Percentiles rank a stretch among this genome's conserved stretches.
These are phyloP conservation scores for Sophora flavescens DNA, from an alignment of 306 rosid species.

Conservation along the genomic window DNA sequence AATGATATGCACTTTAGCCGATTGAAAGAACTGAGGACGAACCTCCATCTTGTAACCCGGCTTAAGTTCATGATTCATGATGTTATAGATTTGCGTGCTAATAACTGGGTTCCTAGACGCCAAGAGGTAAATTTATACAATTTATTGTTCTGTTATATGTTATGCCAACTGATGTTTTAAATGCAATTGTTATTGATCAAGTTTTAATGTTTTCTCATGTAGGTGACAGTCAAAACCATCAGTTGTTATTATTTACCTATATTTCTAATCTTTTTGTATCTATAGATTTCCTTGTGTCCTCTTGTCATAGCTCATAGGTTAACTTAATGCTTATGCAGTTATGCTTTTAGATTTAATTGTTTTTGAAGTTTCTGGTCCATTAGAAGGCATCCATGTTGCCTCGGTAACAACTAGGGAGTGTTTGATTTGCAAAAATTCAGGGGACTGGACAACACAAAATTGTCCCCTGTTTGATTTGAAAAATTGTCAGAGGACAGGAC, in stretches of 20 bases:
- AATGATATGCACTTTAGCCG: constrained; percentile 69
- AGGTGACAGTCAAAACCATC: constrained; percentile 89
- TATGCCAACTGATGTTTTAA: not conserved
- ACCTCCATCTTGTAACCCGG: constrained; percentile 67
- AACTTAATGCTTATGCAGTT: not conserved
- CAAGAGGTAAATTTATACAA: constrained; percentile 64
- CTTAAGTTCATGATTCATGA: constrained; percentile 73
- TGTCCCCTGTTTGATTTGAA: no score
- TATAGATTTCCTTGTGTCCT: not conserved
- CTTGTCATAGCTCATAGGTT: not conserved
- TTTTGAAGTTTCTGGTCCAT: constrained; percentile 19
- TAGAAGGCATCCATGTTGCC: not conserved
- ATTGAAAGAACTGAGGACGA: constrained; percentile 68
- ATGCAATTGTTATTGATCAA: constrained; percentile 21
- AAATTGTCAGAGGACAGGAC: no score
- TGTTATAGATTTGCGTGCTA: constrained; percentile 73
- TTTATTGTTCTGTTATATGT: not conserved
- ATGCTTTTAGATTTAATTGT: not conserved
- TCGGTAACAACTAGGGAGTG: no score
- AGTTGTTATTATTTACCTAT: not conserved
- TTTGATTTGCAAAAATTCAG: no score
- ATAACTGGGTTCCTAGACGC: constrained; percentile 82
- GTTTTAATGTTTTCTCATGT: constrained; percentile 34
- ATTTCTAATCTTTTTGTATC: not conserved
- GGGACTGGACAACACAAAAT: no score